These are phyloP conservation scores for Pseudogymnoascus sp. DNA, from an alignment of 2,329 filamentous ascomycete genomes.

Conservation along the genomic window DNA sequence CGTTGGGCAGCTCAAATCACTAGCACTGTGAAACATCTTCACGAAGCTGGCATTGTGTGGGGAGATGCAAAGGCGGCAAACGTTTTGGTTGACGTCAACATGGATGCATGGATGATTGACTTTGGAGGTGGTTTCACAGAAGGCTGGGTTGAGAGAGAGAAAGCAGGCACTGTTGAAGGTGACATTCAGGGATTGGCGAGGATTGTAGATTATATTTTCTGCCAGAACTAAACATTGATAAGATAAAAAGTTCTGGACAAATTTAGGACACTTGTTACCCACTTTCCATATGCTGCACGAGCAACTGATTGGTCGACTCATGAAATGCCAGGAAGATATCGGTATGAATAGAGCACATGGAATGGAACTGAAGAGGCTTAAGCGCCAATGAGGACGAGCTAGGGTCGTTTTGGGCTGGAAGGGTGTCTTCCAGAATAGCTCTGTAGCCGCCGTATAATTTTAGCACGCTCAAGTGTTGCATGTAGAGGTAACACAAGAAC, in stretches of 20 bases:
- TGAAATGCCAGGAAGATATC: background rate
- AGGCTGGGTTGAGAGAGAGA: conserved; percentile 18
- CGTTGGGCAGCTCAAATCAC: conserved; percentile 21
- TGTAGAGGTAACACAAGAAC: background rate
- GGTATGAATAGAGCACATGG: background rate
- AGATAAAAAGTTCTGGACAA: background rate
- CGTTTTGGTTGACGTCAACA: conserved; percentile 19
- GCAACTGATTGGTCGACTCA: background rate
- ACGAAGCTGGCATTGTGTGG: conserved; percentile 20
- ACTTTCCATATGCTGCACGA: background rate
- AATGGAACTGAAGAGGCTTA: background rate
- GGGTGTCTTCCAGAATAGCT: background rate
- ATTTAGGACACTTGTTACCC: background rate
- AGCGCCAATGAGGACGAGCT: background rate
- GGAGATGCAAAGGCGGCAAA: conserved; percentile 22
- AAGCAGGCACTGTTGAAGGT: conserved; percentile 19
- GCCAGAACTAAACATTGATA: background rate
- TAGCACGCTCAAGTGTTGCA: background rate
- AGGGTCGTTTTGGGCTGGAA: background rate
- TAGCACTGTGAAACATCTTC: conserved; percentile 15
- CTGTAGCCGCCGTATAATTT: background rate
- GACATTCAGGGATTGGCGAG: conserved; percentile 19
- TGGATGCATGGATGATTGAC: conserved; percentile 21
- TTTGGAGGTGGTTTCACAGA: conserved; percentile 22
- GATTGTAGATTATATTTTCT: conserved; percentile 11